phyloP scores from a whole-genome alignment of 1,284 basidiomycete species.

The Sporisorium iseilematis-ciliati region DNA sequence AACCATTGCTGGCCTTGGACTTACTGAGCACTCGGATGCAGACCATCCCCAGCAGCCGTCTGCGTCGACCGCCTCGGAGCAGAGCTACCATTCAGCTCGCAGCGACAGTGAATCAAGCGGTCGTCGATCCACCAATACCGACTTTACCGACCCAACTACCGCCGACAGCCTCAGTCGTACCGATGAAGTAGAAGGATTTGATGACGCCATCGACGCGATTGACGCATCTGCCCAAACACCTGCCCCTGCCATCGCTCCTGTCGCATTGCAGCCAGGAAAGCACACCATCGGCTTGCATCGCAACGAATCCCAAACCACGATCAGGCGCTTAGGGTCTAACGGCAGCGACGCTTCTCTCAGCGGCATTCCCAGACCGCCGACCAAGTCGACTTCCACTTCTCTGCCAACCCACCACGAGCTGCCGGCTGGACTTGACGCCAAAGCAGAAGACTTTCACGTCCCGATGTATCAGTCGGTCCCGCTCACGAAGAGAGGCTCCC shows the following conservation, averaged over 20 bases:
- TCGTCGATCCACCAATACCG: conserved; percentile 52
- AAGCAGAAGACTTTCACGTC: conserved; percentile 15
- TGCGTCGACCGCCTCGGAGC: conserved; percentile 50
- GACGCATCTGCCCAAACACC: not conserved
- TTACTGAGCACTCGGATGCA: not conserved
- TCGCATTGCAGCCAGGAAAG: conserved; percentile 22
- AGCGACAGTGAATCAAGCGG: conserved; percentile 63
- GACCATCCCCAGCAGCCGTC: conserved; percentile 39
- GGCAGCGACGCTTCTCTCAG: conserved; percentile 52
- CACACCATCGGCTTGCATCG: conserved; percentile 57
- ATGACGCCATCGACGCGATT: conserved; percentile 1
- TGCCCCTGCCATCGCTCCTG: not conserved
- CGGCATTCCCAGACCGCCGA: conserved; percentile 18
- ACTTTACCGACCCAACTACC: conserved; percentile 51
- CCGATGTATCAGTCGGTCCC: conserved; percentile 38
- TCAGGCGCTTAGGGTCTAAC: conserved; percentile 63
- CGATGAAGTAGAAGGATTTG: conserved; percentile 11
- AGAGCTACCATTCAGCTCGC: conserved; percentile 55
- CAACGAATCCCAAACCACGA: conserved; percentile 72
- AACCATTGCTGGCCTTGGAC: not conserved
- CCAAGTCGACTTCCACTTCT: conserved; percentile 34
- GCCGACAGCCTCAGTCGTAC: conserved; percentile 42
- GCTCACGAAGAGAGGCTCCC: conserved; percentile 46
- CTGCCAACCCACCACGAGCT: conserved; percentile 59
- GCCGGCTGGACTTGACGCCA: conserved; percentile 18